Evolutionary conservation across 1,139 yeast species (phyloP), one percentile per base, ranked within the genome.

Genomic region (Suhomyces panamericanus): DNA sequence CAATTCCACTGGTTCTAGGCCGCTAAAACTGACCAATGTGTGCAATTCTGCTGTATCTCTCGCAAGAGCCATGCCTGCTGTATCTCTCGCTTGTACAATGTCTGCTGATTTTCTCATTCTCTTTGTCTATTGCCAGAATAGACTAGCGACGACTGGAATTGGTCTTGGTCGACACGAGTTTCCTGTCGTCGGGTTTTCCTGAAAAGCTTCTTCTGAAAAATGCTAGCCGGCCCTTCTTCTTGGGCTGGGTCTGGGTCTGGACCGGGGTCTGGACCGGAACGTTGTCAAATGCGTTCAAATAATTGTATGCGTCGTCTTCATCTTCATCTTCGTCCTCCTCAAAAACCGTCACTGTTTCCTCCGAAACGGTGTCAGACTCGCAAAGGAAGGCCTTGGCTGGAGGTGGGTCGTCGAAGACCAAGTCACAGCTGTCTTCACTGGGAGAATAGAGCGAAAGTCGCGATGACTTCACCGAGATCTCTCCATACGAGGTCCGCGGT

Each of bases 241-340:
- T 36, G 35, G 27, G 15, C 22, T 44, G 42, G 29, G 37, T 7
- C n/a, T 14, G 27, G 12, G 27, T 36, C 13, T 44, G 24, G 24
- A 6, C 24, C 20, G 39, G 33, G 35, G 20, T 11, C 22, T 44
- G 41, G 29, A 37, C 8, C 11, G 12, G 27, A 9, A 20, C 38
- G 11, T 44, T 45, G n/a, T 42, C 52, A 35, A 57, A 57, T 6
- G 58, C 37, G 41, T 55, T 53, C 36, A 57, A 42, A 31, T 50
- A 44, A 17, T 44, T 50, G 38, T 41, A 56, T 3, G 51, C 44
- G 22, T 53, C 55, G 38, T 55, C 60, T 12, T 42, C 50, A n/a
- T 45, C 47, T 24, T 50, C 45, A 10, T 30, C 35, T 6, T 32
- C 44, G 20, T 27, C 31, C 9, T 28, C 38, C 8, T 26, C 32